Conservation (phyloP, 2,329 filamentous ascomycete species). For the Clonostachys byssicola region DNA sequence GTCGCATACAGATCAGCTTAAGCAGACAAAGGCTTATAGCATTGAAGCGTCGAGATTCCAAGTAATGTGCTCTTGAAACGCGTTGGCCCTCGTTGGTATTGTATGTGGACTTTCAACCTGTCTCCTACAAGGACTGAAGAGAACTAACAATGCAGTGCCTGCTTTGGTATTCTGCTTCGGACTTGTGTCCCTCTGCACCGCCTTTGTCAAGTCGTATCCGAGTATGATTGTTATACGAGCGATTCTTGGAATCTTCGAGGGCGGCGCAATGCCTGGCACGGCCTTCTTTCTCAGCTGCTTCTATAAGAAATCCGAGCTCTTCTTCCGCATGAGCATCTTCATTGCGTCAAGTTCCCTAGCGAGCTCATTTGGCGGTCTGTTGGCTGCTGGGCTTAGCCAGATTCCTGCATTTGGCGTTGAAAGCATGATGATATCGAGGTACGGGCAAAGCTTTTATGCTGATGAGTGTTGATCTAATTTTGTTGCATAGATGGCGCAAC, state of each 20-base stretch:
- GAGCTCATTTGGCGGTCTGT: constrained; percentile 52
- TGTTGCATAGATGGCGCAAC: constrained; percentile 39
- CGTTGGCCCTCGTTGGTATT: constrained; percentile 44
- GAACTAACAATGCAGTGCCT: constrained; percentile 23
- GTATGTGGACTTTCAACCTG: constrained; percentile 6
- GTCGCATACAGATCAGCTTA: not conserved
- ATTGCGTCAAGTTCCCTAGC: constrained; percentile 49
- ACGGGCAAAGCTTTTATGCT: too few relatives aligned
- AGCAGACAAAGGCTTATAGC: not conserved
- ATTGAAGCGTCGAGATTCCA: constrained; percentile 43
- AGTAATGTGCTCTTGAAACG: constrained; percentile 51
- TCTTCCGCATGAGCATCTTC: constrained; percentile 53
- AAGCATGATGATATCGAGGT: too few relatives aligned
- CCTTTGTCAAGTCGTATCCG: constrained; percentile 44
- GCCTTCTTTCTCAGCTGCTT: constrained; percentile 52
- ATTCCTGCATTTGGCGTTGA: too few relatives aligned
- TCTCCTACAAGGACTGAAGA: too few relatives aligned
- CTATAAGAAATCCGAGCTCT: constrained; percentile 50
- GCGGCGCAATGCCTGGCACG: constrained; percentile 53
- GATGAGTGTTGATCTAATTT: too few relatives aligned
- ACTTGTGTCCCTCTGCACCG: constrained; percentile 47
- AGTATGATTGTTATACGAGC: constrained; percentile 41
- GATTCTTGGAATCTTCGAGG: constrained; percentile 49
- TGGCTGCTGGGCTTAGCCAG: constrained; percentile 37
- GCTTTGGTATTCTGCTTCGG: constrained; percentile 51